Percentiles rank a stretch among this genome's conserved stretches.
Conservation (phyloP, 1,284 basidiomycete species). For the Leccinum variabile region DNA sequence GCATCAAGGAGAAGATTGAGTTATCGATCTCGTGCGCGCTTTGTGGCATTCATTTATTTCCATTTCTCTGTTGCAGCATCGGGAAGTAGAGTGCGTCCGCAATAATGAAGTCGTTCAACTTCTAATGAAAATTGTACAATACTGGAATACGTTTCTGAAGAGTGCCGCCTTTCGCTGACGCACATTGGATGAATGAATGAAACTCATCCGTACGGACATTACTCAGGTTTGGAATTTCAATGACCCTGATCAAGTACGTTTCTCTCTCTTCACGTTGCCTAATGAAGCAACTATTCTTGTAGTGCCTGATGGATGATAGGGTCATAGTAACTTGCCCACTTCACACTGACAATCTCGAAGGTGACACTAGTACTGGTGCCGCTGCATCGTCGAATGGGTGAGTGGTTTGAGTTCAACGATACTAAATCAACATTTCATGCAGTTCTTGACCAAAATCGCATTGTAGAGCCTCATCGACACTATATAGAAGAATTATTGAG, state of each 20-base stretch:
- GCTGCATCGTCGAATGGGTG: constrained; percentile 10
- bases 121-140: constrained; percentile 19
- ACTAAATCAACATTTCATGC: no score
- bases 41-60: background rate
- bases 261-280: background rate
- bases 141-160: constrained; percentile 32
- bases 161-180: constrained; percentile 23
- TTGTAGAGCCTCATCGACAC: constrained; percentile 8
- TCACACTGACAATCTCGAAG: constrained; percentile 1
- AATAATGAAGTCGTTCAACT: background rate
- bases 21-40: constrained; percentile 16
- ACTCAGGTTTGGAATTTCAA: constrained; percentile 32
- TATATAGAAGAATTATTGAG: background rate
- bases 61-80: constrained; percentile 16
- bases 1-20: constrained; percentile 15
- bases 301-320: constrained; percentile 19
- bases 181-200: constrained; percentile 24
- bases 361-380: constrained; percentile 3
- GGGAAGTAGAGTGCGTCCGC: constrained; percentile 24
- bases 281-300: background rate
- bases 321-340: constrained; percentile 3
- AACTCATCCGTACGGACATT: constrained; percentile 28
- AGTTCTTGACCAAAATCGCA: background rate
- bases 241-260: constrained; percentile 26
- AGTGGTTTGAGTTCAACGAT: background rate